Conservation (phyloP, 441 rosid genomes). For the Lagerstroemia fauriei region DNA sequence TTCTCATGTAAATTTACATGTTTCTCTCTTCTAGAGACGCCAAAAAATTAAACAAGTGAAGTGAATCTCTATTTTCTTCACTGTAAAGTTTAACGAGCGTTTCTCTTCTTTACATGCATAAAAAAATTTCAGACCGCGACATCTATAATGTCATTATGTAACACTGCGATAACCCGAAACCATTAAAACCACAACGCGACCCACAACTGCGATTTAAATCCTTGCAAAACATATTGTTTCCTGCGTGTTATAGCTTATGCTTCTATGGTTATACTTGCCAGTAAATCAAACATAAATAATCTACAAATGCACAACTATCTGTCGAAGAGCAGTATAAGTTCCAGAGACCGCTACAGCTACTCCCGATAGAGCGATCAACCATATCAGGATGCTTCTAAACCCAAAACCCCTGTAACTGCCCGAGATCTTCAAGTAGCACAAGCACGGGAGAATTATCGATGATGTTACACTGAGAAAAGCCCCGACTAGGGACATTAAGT, state of each 20-base stretch:
- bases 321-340: slow-evolving; percentile 54
- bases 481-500: slow-evolving; percentile 82
- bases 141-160: too few relatives aligned
- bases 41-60: too few relatives aligned
- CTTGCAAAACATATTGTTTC: neutral
- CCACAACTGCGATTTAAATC: too few relatives aligned
- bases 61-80: too few relatives aligned
- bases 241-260: neutral
- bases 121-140: too few relatives aligned
- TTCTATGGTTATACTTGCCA: neutral
- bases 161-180: too few relatives aligned
- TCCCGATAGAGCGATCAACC: slow-evolving; percentile 44
- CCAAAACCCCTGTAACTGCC: slow-evolving; percentile 51
- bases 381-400: slow-evolving; percentile 42
- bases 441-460: slow-evolving; percentile 66
- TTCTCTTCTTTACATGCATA: too few relatives aligned
- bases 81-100: too few relatives aligned
- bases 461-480: slow-evolving; percentile 73
- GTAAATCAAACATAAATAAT: neutral
- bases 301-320: slow-evolving; percentile 32
- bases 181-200: too few relatives aligned
- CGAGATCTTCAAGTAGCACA: slow-evolving; percentile 79
- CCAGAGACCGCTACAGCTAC: slow-evolving; percentile 48
- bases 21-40: too few relatives aligned
- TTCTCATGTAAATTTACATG: too few relatives aligned